Evolutionary conservation across 1,284 basidiomycete species (phyloP), one percentile per base, ranked within the genome.

Genomic region (Sphaerobolus stellatus): DNA sequence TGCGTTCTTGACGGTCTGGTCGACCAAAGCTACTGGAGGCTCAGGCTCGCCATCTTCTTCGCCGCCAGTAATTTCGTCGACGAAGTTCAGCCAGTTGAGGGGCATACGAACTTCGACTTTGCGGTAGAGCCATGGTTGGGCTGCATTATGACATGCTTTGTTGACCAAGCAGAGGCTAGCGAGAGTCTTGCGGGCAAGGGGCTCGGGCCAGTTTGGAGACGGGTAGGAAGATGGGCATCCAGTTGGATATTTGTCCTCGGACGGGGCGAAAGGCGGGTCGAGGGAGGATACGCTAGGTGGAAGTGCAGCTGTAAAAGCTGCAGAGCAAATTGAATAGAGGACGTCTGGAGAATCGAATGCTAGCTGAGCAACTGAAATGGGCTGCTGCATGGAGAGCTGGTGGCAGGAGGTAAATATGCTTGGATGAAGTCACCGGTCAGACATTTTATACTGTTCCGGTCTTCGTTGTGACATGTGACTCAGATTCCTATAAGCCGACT

Each of bases 71-170:
- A 91, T 80, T 61, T 88, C 82, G 38, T 89, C 87, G 11, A 91
- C 78, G 20, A 92, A 77, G 14, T 85, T 73, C n/a, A 92, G 79
- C 88, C 90, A 92, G 61, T 79, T 84, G 18, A 83, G 79, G 5
- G 90, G 89, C 11, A 91, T 77, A 11, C 88, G 81, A 41, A 92
- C 84, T 68, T 92, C 88, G 60, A 92, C 72, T 70, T 83, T 84
- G 55, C 79, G 80, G 88, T 89, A 92, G 3, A 92, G 71, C 84
- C 84, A 91, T 0, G 88, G 89, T 61, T 85, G 87, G 11, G 90
- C 87, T 1, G 87, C 90, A 47, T 82, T 80, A 63, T 82, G 81
- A 86, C 88, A 92, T 2, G 81, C 76, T 61, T 76, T 84, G 63
- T 83, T 89, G 38, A 89, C 86, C 54, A 87, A 78, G 62, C 84